Evolutionary conservation across 139 green algal genomes (phyloP).

Genomic region (Chlamydomonas sphaeroides): DNA sequence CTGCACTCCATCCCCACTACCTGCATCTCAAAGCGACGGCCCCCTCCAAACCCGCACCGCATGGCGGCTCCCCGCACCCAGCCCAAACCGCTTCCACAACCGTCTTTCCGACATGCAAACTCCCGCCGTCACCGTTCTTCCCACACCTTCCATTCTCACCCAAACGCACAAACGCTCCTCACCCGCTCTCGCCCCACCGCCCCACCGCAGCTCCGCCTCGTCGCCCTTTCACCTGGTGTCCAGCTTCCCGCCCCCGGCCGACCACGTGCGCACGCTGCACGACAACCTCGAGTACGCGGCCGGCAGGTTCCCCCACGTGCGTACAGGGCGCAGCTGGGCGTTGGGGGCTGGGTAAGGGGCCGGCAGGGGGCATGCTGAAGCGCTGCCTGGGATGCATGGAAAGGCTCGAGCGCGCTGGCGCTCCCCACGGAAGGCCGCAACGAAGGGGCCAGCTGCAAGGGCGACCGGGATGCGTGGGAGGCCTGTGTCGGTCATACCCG

Average conservation of each 20-base stretch:
- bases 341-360: too few relatives aligned
- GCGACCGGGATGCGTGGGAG: too few relatives aligned
- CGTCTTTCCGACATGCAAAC: background rate
- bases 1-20: too few relatives aligned
- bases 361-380: too few relatives aligned
- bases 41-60: too few relatives aligned
- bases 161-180: background rate
- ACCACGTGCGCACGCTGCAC: slow-evolving; percentile 90
- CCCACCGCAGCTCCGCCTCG: slow-evolving; percentile 62
- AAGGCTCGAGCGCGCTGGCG: too few relatives aligned
- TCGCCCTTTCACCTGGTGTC: slow-evolving; percentile 82
- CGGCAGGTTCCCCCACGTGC: slow-evolving; percentile 73
- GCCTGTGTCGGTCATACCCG: too few relatives aligned
- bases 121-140: background rate
- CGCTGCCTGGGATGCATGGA: too few relatives aligned
- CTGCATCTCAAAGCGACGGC: too few relatives aligned
- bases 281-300: slow-evolving; percentile 88
- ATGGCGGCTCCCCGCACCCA: too few relatives aligned
- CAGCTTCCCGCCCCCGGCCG: slow-evolving; percentile 75
- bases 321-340: background rate
- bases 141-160: background rate
- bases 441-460: too few relatives aligned
- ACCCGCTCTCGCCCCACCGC: background rate
- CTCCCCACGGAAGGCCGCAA: too few relatives aligned
- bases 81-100: background rate